Evolutionary conservation across 164 flowering plant genomes (phyloP), one percentile per base, ranked within the genome.

Genomic region (Brasenia schreberi): DNA sequence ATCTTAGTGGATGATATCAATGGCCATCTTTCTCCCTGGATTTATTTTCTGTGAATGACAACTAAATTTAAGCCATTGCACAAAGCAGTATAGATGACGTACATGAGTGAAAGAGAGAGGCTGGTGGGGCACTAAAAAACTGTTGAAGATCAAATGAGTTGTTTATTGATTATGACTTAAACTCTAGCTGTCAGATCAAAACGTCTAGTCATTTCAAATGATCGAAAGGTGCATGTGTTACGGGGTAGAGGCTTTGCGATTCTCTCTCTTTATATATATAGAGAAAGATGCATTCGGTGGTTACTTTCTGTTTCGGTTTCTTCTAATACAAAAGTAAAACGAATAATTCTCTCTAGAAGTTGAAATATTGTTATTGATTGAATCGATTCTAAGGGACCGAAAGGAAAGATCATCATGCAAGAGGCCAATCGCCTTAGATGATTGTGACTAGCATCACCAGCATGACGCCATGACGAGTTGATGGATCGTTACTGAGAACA

Each of bases 131-230:
- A 9, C 56, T 1, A 14, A 61, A 61, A n/a, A 12, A 18, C 27
- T 61, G 63, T 7, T 11, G 19, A 16, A n/a, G 62, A 60, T n/a
- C 27, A 60, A 60, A 17, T n/a, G n/a, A 60, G 11, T 16, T 60
- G 33, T n/a, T 10, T 61, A 18, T 61, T 18, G 17, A 18, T n/a
- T 7, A 61, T 7, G 12, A 61, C 63, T 61, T 1, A 18, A n/a
- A 5, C 6, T 12, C 63, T 23, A 61, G 9, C 63, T 11, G 33
- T 18, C 33, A 61, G 16, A 61, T 61, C 63, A 61, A 61, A n/a
- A 61, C 33, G 63, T 18, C 9, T 23, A 61, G 63, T 7, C 63
- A 61, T 61, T 61, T 61, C 63, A 18, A 61, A 61, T 61, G 63
- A 61, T 11, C 33, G 2, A 23, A n/a, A 18, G 23, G 18, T 61